These are phyloP conservation scores for Conticribra weissflogii DNA, from an alignment of 108 stramenopile species.

Conservation along the genomic window DNA sequence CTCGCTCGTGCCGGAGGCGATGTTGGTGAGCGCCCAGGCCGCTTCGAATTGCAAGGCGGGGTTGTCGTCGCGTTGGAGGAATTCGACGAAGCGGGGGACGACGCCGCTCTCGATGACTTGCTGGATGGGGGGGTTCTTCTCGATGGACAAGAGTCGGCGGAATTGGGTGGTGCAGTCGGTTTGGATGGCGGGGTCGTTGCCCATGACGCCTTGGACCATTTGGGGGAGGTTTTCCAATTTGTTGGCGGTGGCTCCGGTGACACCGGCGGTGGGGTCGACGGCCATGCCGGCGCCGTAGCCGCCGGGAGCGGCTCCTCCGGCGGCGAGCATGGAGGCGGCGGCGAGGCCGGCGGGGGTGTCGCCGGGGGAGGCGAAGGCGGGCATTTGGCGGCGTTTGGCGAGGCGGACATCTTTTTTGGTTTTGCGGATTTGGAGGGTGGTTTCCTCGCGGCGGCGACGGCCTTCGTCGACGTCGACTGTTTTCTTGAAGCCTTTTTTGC, in stretches of 20 bases:
- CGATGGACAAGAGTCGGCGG: constrained; percentile 93
- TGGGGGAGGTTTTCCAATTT: constrained; percentile 87
- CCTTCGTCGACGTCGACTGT: constrained; percentile 92
- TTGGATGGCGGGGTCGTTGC: constrained; percentile 84
- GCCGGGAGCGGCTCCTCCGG: constrained; percentile 52
- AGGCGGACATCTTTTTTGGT: constrained; percentile 96
- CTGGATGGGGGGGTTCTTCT: constrained; percentile 98
- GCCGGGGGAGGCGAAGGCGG: constrained; percentile 27
- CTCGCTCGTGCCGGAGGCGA: constrained; percentile 96
- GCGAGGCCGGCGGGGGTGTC: constrained; percentile 76
- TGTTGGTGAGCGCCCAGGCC: constrained; percentile 99
- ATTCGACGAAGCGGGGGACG: constrained; percentile 96
- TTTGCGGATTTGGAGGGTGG: constrained; percentile 96
- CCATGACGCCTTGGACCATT: constrained; percentile 91
- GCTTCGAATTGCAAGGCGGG: constrained; percentile 99
- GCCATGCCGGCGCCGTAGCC: constrained; percentile 30
- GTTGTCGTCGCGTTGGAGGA: constrained; percentile 91
- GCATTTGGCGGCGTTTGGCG: constrained; percentile 93
- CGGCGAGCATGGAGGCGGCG: constrained; percentile 78
- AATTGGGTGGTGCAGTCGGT: constrained; percentile 94
- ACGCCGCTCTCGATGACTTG: constrained; percentile 96
- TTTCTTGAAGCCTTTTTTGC: constrained; percentile 92
- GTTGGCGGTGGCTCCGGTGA: constrained; percentile 27
- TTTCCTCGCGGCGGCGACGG: constrained; percentile 94
- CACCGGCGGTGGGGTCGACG: constrained; percentile 8